Conservation (phyloP, 2,329 filamentous ascomycete genomes). For the Hypomyces rosellus region DNA sequence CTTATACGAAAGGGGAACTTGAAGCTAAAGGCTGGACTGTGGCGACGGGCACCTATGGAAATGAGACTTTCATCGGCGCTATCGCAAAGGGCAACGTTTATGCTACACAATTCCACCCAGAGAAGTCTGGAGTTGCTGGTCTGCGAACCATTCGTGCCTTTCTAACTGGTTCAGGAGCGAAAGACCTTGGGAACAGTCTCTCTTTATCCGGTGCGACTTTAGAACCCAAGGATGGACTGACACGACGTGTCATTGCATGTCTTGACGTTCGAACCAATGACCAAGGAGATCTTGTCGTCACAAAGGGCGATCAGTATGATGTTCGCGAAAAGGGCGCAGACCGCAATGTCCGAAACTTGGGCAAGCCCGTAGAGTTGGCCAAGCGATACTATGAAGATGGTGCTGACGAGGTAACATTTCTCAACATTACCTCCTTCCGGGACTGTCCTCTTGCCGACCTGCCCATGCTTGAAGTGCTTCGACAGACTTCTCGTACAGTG, state of each 20-base stretch:
- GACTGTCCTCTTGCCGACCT: constrained; percentile 88
- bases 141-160: constrained; percentile 80
- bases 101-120: constrained; percentile 94
- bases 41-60: constrained; percentile 82
- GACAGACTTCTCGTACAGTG: constrained; percentile 79
- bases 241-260: constrained; percentile 90
- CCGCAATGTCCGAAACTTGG: constrained; percentile 75
- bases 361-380: constrained; percentile 95
- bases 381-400: constrained; percentile 92
- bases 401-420: constrained; percentile 92
- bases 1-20: constrained; percentile 65
- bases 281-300: constrained; percentile 89
- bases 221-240: constrained; percentile 59
- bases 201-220: constrained; percentile 13
- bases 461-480: constrained; percentile 92
- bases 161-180: constrained; percentile 61
- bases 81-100: constrained; percentile 80
- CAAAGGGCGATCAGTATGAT: constrained; percentile 98
- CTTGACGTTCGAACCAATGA: constrained; percentile 95
- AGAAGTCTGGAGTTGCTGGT: constrained; percentile 90
- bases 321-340: constrained; percentile 76
- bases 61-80: constrained; percentile 86
- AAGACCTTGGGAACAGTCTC: constrained; percentile 35
- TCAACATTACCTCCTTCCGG: constrained; percentile 97
- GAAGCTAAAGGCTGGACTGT: constrained; percentile 83